Conservation (phyloP, 306 rosid species). For the Astragalus membranaceus region DNA sequence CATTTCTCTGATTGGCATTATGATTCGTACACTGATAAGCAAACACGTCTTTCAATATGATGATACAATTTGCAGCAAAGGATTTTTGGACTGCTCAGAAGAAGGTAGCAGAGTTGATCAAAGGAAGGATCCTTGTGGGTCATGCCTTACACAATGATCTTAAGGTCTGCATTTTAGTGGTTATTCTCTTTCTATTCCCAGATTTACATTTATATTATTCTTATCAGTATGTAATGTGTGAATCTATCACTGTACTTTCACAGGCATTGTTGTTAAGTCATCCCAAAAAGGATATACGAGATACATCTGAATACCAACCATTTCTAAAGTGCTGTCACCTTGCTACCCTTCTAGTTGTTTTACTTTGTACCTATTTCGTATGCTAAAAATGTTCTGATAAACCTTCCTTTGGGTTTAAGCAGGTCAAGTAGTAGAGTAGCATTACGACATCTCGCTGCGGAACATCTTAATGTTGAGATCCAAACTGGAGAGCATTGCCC, state of each 20-base stretch:
- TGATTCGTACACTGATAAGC: constrained; percentile 7
- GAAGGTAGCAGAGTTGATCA: constrained; percentile 73
- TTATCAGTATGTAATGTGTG: neutral
- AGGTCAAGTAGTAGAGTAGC: constrained; percentile 58
- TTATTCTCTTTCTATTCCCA: neutral
- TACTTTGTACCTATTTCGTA: neutral
- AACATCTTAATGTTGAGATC: constrained; percentile 67
- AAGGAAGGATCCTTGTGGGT: constrained; percentile 83
- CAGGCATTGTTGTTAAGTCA: constrained; percentile 87
- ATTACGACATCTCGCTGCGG: constrained; percentile 74
- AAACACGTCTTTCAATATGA: constrained; percentile 9
- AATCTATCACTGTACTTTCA: constrained; percentile 16
- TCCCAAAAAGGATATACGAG: constrained; percentile 74
- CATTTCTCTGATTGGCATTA: neutral
- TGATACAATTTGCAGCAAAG: constrained; percentile 46
- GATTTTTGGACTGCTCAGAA: constrained; percentile 71
- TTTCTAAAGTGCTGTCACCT: constrained; percentile 47
- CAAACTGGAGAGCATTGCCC: constrained; percentile 96
- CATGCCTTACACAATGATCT: constrained; percentile 91
- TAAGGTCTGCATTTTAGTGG: constrained; percentile 48
- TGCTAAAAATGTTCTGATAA: constrained; percentile 11
- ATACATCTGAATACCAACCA: constrained; percentile 74
- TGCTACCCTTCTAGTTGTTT: neutral
- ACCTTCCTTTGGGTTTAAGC: constrained; percentile 26
- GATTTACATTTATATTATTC: neutral